Base-by-base conservation (phyloP, 768 basidiomycete genomes). In the Scleroderma bovista region DNA sequence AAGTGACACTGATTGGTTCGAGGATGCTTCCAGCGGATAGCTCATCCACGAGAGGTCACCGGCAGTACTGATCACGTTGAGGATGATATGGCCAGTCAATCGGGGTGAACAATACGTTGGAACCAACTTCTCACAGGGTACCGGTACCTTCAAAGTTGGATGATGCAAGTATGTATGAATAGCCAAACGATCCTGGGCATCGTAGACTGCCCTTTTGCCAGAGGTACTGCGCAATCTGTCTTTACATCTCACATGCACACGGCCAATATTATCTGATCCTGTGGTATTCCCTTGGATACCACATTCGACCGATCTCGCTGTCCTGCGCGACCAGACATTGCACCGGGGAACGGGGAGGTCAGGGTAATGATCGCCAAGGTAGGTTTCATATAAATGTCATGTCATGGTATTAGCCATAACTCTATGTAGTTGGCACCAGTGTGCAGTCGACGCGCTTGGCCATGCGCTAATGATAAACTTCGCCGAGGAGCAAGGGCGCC, bases 21-120 rank as follows among this genome's bases (percentile, higher is more conserved):
- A 31, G 48, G 16, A 6, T 6, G 29, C 56, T 26, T 57, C 65
- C 33, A 47, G 57, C 6, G 47, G 32, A 47, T 54, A 65, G 42
- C 68, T 68, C 9, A 81, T 51, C 78, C 92, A 0, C 69, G 80
- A 17, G 93, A 95, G 68, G 88, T 88, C 61, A 70, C 91, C 32
- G 75, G 73, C 43, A 84, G 81, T 50, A 82, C 95, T 38, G 82
- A 93, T 52, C 80, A 86, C 52, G 93, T 91, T 59, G 92, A 96
- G 61, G 82, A 83, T 24, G 57, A 60, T 46, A 57, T 68, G 26
- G 65, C 61, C 1, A 52, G 48, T 24, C 48, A 55, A 22, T 40
- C 33, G 43, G 61, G 48, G 3, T 57, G 45, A 24, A 55, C 51
- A 5, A 0, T 91, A 88, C 81, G 84, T 95, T 19, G 90, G 93